Percentiles rank a stretch among this genome's conserved stretches.
These are phyloP conservation scores for Orbilia blumenaviensis DNA, from an alignment of 2,329 filamentous ascomycete species.

Conservation along the genomic window DNA sequence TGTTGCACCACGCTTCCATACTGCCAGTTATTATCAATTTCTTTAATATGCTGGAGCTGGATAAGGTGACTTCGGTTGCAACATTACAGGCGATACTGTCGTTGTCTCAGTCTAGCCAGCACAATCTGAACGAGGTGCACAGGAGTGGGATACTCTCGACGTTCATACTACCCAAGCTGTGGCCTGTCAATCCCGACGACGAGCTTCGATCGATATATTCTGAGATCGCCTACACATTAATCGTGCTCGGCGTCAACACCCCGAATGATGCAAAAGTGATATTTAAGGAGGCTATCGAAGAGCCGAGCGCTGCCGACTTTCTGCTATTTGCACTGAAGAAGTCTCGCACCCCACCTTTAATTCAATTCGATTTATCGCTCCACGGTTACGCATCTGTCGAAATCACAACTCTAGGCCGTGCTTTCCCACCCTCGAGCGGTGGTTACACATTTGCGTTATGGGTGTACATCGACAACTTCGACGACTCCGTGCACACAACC, in stretches of 20 bases:
- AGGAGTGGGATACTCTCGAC: conserved; percentile 69
- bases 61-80: conserved; percentile 66
- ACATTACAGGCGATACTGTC: conserved; percentile 72
- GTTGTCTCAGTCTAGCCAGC: conserved; percentile 70
- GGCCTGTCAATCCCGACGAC: conserved; percentile 62
- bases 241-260: conserved; percentile 77
- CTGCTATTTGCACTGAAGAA: conserved; percentile 76
- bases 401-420: conserved; percentile 80
- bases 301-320: conserved; percentile 71
- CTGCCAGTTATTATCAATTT: conserved; percentile 60
- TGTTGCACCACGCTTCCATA: conserved; percentile 62
- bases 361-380: conserved; percentile 91
- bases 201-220: conserved; percentile 70
- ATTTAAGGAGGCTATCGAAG: conserved; percentile 68
- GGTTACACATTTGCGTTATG: conserved; percentile 93
- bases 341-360: conserved; percentile 80
- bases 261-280: conserved; percentile 86
- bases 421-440: conserved; percentile 81
- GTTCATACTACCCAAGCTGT: conserved; percentile 56
- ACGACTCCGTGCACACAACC: conserved; percentile 85
- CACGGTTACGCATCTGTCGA: conserved; percentile 91
- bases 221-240: conserved; percentile 74
- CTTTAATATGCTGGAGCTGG: conserved; percentile 57
- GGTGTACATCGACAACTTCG: conserved; percentile 88
- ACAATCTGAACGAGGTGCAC: conserved; percentile 77